Evolutionary conservation across 1,284 basidiomycete genomes (phyloP).

Genomic region (Sporisorium reilianum): DNA sequence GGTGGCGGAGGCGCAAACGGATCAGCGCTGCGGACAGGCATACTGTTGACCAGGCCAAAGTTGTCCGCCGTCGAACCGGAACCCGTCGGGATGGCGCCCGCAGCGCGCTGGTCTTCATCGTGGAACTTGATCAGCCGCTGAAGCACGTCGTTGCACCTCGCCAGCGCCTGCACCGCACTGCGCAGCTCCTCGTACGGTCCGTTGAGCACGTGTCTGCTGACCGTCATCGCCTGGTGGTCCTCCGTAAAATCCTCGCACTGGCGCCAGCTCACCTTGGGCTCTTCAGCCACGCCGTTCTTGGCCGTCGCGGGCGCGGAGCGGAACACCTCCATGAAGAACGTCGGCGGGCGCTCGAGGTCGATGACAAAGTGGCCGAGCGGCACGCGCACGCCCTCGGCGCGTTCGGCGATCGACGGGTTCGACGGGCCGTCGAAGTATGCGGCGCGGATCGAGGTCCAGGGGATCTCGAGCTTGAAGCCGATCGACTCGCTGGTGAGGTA

Average conservation of each 20-base stretch:
- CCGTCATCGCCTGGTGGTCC: constrained; percentile 52
- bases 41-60: constrained; percentile 27
- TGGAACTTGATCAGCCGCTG: constrained; percentile 35
- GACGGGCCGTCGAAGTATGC: constrained; percentile 43
- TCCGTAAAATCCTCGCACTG: constrained; percentile 66
- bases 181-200: constrained; percentile 58
- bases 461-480: constrained; percentile 63
- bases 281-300: constrained; percentile 24
- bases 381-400: constrained; percentile 50
- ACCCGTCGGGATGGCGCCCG: constrained; percentile 29
- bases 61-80: constrained; percentile 37
- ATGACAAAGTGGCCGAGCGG: constrained; percentile 52
- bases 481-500: constrained; percentile 58
- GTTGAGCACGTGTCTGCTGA: constrained; percentile 50
- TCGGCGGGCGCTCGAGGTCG: constrained; percentile 55
- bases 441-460: constrained; percentile 48
- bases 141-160: constrained; percentile 34
- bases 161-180: constrained; percentile 43
- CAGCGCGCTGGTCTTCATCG: constrained; percentile 24
- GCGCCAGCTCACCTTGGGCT: constrained; percentile 56
- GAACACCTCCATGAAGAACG: constrained; percentile 65
- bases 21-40: constrained; percentile 5
- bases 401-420: constrained; percentile 44
- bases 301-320: constrained; percentile 33
- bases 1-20: constrained; percentile 7